These are phyloP conservation scores for Ambrosiella cleistominuta DNA, from an alignment of 2,329 filamentous ascomycete species.

Conservation along the genomic window DNA sequence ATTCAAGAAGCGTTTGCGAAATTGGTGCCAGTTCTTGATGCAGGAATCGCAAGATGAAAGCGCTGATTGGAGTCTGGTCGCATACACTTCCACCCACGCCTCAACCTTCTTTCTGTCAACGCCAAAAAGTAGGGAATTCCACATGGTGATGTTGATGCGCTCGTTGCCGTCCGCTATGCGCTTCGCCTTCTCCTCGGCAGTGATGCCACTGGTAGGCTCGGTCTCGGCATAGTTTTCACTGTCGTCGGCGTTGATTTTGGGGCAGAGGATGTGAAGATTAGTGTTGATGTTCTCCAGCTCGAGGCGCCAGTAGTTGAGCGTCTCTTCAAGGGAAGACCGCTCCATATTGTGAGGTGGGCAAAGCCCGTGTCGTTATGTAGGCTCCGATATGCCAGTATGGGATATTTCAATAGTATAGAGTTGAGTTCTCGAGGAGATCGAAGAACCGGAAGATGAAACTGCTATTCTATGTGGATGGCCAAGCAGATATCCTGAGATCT, in stretches of 20 bases:
- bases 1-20: slow-evolving; percentile 44
- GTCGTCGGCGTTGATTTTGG: slow-evolving; percentile 45
- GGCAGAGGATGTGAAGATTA: slow-evolving; percentile 51
- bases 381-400: background rate
- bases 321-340: slow-evolving; percentile 20
- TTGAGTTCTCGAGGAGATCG: too few relatives aligned
- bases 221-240: slow-evolving; percentile 36
- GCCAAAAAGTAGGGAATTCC: slow-evolving; percentile 51
- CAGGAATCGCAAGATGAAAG: slow-evolving; percentile 52
- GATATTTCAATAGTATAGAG: too few relatives aligned
- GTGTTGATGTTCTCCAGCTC: slow-evolving; percentile 26
- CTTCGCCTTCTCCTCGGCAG: slow-evolving; percentile 30
- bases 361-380: background rate
- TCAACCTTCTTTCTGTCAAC: slow-evolving; percentile 43
- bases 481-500: too few relatives aligned
- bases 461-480: too few relatives aligned
- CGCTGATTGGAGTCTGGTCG: slow-evolving; percentile 35
- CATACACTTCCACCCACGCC: slow-evolving; percentile 42
- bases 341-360: slow-evolving; percentile 19
- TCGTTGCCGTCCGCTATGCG: slow-evolving; percentile 36
- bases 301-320: slow-evolving; percentile 27
- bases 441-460: too few relatives aligned
- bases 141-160: slow-evolving; percentile 45
- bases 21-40: slow-evolving; percentile 56
- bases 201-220: slow-evolving; percentile 32